phyloP scores from a whole-genome alignment of 192 early-diverging fungal species.

The Coemansia brasiliensis region DNA sequence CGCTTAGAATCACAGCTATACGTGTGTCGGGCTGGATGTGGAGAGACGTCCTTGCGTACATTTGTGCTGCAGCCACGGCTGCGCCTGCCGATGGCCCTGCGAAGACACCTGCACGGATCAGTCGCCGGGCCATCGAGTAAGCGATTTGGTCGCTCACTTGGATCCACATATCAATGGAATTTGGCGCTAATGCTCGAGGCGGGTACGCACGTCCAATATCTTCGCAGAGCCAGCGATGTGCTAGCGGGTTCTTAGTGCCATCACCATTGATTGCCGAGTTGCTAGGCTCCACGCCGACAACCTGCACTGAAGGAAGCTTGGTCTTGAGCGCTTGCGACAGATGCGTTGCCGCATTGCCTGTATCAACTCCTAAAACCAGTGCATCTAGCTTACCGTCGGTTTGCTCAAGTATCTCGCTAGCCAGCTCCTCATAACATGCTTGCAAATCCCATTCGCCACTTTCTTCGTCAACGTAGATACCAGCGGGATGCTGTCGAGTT shows the following conservation, averaged over 20 bases:
- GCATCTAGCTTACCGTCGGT: conserved; percentile 54
- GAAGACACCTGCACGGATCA: conserved; percentile 63
- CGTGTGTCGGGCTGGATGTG: conserved; percentile 36
- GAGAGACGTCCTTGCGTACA: conserved; percentile 35
- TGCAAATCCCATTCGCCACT: conserved; percentile 24
- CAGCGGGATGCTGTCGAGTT: conserved; percentile 48
- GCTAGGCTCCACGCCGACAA: conserved; percentile 71
- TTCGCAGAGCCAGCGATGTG: conserved; percentile 64
- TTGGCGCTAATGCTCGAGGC: conserved; percentile 56
- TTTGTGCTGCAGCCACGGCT: conserved; percentile 63
- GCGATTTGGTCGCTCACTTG: conserved; percentile 69
- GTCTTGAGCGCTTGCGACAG: conserved; percentile 59
- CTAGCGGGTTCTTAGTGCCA: conserved; percentile 24
- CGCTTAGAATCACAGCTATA: conserved; percentile 62
- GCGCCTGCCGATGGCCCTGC: conserved; percentile 69
- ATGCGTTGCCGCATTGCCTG: conserved; percentile 64
- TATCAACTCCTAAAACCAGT: conserved; percentile 70
- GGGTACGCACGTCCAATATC: conserved; percentile 70
- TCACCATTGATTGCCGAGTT: conserved; percentile 60
- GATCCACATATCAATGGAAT: conserved; percentile 64
- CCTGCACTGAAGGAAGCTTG: conserved; percentile 56
- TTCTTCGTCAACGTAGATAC: conserved; percentile 68
- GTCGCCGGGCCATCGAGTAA: conserved; percentile 65
- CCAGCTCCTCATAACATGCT: conserved; percentile 57
- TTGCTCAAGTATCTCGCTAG: conserved; percentile 66